A percentile compares a stretch with the other conserved stretches of the same genome.
Conservation (phyloP, 2,329 filamentous ascomycete genomes). For the Colletotrichum sansevieriae region DNA sequence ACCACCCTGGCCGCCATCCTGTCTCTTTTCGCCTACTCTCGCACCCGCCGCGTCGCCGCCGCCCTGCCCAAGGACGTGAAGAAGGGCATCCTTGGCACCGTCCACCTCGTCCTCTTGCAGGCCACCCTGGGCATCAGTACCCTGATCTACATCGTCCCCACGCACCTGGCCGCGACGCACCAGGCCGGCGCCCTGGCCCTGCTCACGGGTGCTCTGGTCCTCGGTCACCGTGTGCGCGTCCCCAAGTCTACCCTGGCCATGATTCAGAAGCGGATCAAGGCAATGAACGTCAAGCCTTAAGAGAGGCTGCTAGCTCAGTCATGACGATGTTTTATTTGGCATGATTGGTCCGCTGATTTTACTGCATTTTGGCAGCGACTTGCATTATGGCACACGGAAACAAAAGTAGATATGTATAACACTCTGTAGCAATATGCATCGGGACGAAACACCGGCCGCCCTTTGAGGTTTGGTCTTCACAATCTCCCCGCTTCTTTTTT, state of each 20-base stretch:
- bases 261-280: constrained; percentile 64
- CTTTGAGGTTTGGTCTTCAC: constrained; percentile 18
- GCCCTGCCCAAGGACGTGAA: constrained; percentile 73
- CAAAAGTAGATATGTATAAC: constrained; percentile 33
- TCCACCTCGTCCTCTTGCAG: constrained; percentile 86
- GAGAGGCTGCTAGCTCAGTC: background rate
- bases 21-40: constrained; percentile 83
- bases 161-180: constrained; percentile 87
- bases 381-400: constrained; percentile 31
- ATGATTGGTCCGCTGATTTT: background rate
- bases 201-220: constrained; percentile 82
- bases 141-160: constrained; percentile 93
- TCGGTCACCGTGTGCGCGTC: constrained; percentile 83
- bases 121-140: constrained; percentile 90
- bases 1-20: constrained; percentile 88
- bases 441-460: constrained; percentile 6
- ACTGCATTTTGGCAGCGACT: constrained; percentile 33
- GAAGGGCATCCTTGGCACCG: constrained; percentile 81
- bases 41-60: constrained; percentile 69
- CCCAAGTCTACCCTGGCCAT: constrained; percentile 74
- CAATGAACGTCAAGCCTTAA: constrained; percentile 17
- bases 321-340: background rate
- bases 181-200: constrained; percentile 91
- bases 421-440: constrained; percentile 25
- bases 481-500: constrained; percentile 11